Percentiles rank a stretch among this genome's conserved stretches.
Conservation (phyloP, 2,329 filamentous ascomycete species). For the Chrysoporthe cubensis region DNA sequence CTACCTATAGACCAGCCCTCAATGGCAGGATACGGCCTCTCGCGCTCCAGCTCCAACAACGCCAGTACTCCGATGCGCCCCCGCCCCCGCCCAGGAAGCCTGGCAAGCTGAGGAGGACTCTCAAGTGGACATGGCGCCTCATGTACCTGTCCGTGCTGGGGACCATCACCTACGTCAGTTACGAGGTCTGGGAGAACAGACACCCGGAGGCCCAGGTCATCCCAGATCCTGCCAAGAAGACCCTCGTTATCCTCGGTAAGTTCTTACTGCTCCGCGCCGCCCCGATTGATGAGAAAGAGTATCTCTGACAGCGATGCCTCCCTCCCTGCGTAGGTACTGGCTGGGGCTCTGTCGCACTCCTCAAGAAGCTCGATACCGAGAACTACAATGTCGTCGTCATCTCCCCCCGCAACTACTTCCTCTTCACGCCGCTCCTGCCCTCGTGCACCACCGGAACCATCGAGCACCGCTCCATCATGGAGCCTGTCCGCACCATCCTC, state of each 20-base stretch:
- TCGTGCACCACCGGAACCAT: conserved; percentile 97
- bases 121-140: conserved; percentile 83
- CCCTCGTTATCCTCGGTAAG: conserved; percentile 88
- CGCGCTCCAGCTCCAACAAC: conserved; percentile 35
- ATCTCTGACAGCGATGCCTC: conserved; percentile 30
- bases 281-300: neutral
- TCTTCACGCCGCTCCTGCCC: conserved; percentile 95
- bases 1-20: conserved; percentile 29
- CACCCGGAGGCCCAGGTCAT: conserved; percentile 79
- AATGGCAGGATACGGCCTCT: conserved; percentile 33
- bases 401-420: conserved; percentile 98
- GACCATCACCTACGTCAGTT: conserved; percentile 72
- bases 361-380: conserved; percentile 98
- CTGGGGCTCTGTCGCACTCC: conserved; percentile 91
- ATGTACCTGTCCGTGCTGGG: conserved; percentile 76
- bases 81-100: conserved; percentile 53
- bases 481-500: conserved; percentile 94
- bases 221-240: conserved; percentile 92
- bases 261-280: conserved; percentile 3
- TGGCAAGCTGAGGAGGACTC: conserved; percentile 66
- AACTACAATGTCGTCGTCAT: conserved; percentile 99
- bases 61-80: conserved; percentile 34
- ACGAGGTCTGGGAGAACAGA: conserved; percentile 80
- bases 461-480: conserved; percentile 99
- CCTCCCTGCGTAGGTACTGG: conserved; percentile 71